These are phyloP conservation scores for Passalora sequoiae DNA, from an alignment of 2,329 filamentous ascomycete species.

Conservation along the genomic window DNA sequence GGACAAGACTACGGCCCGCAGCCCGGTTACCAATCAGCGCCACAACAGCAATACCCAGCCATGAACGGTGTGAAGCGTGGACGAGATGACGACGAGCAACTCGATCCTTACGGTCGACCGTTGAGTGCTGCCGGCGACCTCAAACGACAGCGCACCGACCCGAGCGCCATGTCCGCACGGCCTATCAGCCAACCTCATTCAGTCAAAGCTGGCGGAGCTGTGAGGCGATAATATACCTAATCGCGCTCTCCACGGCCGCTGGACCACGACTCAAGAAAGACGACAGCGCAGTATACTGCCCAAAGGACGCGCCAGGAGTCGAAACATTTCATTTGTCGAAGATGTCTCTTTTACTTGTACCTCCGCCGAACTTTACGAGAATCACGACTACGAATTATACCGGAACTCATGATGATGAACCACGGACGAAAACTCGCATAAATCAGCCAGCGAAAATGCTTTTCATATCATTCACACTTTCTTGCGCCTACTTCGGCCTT, in stretches of 20 bases:
- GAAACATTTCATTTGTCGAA: slow-evolving; percentile 11
- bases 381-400: slow-evolving; percentile 31
- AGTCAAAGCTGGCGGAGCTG: slow-evolving; percentile 28
- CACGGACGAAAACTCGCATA: slow-evolving; percentile 22
- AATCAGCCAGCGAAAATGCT: slow-evolving; percentile 15
- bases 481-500: not conserved
- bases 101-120: slow-evolving; percentile 61
- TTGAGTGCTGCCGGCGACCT: slow-evolving; percentile 57
- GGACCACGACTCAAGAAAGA: slow-evolving; percentile 12
- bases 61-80: slow-evolving; percentile 66
- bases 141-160: slow-evolving; percentile 71
- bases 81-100: slow-evolving; percentile 58
- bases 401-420: slow-evolving; percentile 22
- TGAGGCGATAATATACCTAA: slow-evolving; percentile 24
- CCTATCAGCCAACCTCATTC: slow-evolving; percentile 32
- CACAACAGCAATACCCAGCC: slow-evolving; percentile 50
- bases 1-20: slow-evolving; percentile 57
- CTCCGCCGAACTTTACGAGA: slow-evolving; percentile 28
- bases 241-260: slow-evolving; percentile 13
- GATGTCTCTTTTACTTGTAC: slow-evolving; percentile 9
- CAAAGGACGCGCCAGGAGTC: slow-evolving; percentile 15
- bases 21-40: slow-evolving; percentile 56
- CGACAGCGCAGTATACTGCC: slow-evolving; percentile 13
- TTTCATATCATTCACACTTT: slow-evolving; percentile 13
- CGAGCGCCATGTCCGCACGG: slow-evolving; percentile 21